Evolutionary conservation across 495 filamentous ascomycete species (phyloP), one percentile per base, ranked within the genome.

Genomic region (Hypoxylon lienhwacheense): DNA sequence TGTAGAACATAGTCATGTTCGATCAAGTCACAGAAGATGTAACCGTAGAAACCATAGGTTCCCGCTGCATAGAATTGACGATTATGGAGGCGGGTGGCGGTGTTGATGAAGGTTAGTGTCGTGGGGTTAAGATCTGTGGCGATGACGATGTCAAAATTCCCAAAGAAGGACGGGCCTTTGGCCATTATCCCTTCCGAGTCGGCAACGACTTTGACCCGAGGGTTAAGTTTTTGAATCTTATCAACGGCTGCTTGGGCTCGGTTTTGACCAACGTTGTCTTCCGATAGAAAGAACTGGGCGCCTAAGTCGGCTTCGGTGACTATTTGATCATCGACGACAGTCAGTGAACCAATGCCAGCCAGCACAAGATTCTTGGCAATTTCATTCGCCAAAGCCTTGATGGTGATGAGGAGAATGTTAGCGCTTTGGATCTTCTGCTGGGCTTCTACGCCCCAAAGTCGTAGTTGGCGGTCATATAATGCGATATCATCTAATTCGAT

Each of bases 341-440:
- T 97, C 24, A 98, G 74, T 6, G 90, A 92, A 37, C 89, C 89
- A 55, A 98, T 91, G 12, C 93, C 93, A 17, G 95, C 91, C 5
- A 98, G 76, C 32, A 96, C 93, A n/a, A 98, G 82, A 64, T 97
- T 97, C 70, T 98, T 98, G 33, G 93, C 91, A 31, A 97, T 85
- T 67, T 98, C 93, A 67, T 90, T 96, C 15, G 87, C 89, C n/a
- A 98, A 83, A 3, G 90, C 90, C 63, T 84, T 87, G 70, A 96
- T 84, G 15, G 84, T 87, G 55, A 97, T 85, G 7, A 98, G 80
- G 46, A 97, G 85, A 61, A 98, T 89, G 59, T 90, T 91, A 40
- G 93, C 90, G 22, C 81, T 89, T 51, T 93, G 91, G 54, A 96
- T 87, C 59, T 88, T 90, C 54, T 69, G 87, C 69, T 98, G 93